phyloP scores from a whole-genome alignment of 129 eudicot genomes.

The Lonicera japonica region DNA sequence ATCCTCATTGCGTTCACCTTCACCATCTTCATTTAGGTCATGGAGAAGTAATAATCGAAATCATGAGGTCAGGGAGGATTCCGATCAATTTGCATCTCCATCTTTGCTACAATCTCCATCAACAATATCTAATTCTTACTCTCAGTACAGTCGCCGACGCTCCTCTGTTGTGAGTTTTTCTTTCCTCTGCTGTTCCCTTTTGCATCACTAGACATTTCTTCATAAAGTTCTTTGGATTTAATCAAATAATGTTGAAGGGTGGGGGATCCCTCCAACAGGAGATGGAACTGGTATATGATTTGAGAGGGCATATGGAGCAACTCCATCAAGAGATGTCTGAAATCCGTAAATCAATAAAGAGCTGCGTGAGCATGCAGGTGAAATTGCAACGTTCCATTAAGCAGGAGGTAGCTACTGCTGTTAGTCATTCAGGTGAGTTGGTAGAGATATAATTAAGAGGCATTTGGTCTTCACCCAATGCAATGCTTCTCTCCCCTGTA shows the following conservation, averaged over 20 bases:
- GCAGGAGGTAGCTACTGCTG: slow-evolving; percentile 27
- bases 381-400: slow-evolving; percentile 53
- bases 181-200: too few relatives aligned
- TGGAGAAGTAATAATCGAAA: slow-evolving; percentile 21
- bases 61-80: slow-evolving; percentile 29
- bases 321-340: slow-evolving; percentile 68
- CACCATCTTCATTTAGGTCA: slow-evolving; percentile 7
- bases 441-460: background rate
- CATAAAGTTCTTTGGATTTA: background rate
- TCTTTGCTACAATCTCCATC: slow-evolving; percentile 31
- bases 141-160: slow-evolving; percentile 25
- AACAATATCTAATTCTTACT: slow-evolving; percentile 19
- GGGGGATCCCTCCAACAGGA: too few relatives aligned
- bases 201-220: background rate
- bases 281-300: slow-evolving; percentile 64
- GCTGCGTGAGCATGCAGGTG: slow-evolving; percentile 62
- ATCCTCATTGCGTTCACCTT: slow-evolving; percentile 4
- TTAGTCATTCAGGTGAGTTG: slow-evolving; percentile 27
- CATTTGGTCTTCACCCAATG: background rate
- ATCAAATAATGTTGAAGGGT: slow-evolving; percentile 12
- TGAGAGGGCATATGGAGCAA: slow-evolving; percentile 81
- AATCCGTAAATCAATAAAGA: slow-evolving; percentile 47
- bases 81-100: slow-evolving; percentile 35
- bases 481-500: too few relatives aligned
- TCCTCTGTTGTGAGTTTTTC: slow-evolving; percentile 49